phyloP scores from a whole-genome alignment of 164 flowering plant species.

The Vitis cinerea region DNA sequence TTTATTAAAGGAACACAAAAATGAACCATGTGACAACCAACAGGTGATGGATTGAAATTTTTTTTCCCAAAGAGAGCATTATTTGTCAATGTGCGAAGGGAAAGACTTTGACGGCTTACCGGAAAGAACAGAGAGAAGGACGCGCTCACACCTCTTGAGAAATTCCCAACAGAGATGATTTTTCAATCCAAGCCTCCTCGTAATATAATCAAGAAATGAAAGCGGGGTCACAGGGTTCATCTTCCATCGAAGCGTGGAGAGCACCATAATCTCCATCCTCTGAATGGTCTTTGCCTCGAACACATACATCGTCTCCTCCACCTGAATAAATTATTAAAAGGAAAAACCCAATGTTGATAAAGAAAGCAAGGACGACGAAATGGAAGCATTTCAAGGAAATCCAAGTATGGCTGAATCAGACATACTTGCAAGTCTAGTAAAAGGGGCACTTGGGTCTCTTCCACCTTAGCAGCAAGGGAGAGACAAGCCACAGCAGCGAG shows the following conservation, averaged over 20 bases:
- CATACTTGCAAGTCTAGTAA: conserved; percentile 78
- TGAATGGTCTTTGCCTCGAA: conserved; percentile 83
- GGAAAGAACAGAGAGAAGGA: conserved; percentile 48
- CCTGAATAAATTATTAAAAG: conserved; percentile 34
- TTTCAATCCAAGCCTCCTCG: conserved; percentile 59
- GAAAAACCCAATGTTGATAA: conserved; percentile 5
- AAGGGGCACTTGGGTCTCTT: conserved; percentile 82
- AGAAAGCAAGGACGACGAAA: not conserved
- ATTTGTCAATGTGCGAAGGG: not conserved
- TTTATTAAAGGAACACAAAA: conserved; percentile 18
- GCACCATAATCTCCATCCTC: conserved; percentile 82
- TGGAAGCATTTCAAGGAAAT: conserved; percentile 1
- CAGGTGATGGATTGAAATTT: not conserved
- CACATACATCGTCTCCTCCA: conserved; percentile 55
- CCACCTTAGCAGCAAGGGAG: conserved; percentile 87
- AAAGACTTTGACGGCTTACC: conserved; percentile 36
- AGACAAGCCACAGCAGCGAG: conserved; percentile 84
- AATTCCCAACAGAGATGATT: conserved; percentile 52
- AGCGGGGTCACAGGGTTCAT: conserved; percentile 84
- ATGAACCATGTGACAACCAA: not conserved
- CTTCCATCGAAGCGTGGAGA: conserved; percentile 79
- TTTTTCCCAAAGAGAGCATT: not conserved
- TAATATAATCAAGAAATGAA: conserved; percentile 68
- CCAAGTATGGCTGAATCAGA: not conserved
- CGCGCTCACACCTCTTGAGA: conserved; percentile 46